Evolutionary conservation across 768 basidiomycete species (phyloP).

Genomic region (Rhizopogon roseolus): DNA sequence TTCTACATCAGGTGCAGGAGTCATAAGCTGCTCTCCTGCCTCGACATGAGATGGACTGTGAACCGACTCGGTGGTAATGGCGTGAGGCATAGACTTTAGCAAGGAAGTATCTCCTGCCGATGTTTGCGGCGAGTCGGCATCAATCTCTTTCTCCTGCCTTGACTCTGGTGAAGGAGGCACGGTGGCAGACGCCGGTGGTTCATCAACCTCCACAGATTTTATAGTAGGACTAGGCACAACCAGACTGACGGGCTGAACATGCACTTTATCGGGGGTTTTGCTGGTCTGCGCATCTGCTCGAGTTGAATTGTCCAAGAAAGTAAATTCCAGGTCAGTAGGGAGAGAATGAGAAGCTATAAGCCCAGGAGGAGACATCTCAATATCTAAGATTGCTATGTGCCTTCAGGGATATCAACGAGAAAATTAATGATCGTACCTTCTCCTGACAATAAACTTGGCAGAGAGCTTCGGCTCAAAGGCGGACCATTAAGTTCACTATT

Average conservation of each 20-base stretch:
- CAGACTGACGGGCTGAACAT: background rate
- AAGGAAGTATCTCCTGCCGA: constrained; percentile 1
- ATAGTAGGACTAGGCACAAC: background rate
- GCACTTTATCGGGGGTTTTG: background rate
- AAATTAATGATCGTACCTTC: background rate
- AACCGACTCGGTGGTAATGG: constrained; percentile 6
- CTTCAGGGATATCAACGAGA: background rate
- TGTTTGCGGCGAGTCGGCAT: constrained; percentile 5
- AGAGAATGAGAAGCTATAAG: background rate
- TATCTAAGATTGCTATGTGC: background rate
- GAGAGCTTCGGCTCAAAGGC: constrained; percentile 3
- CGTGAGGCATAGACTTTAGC: constrained; percentile 4
- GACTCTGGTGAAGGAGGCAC: constrained; percentile 8
- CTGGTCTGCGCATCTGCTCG: background rate
- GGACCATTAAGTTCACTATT: constrained; percentile 10
- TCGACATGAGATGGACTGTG: constrained; percentile 19
- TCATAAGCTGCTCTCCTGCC: constrained; percentile 2
- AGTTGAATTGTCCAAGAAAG: background rate
- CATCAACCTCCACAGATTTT: background rate
- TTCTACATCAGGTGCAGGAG: constrained; percentile 1
- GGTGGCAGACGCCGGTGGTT: constrained; percentile 9
- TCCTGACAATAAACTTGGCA: background rate
- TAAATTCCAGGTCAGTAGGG: background rate
- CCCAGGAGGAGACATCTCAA: constrained; percentile 1
- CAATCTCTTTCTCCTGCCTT: constrained; percentile 12